These are phyloP conservation scores for Fusarium circinatum DNA, from an alignment of 2,329 filamentous ascomycete genomes.

Conservation along the genomic window DNA sequence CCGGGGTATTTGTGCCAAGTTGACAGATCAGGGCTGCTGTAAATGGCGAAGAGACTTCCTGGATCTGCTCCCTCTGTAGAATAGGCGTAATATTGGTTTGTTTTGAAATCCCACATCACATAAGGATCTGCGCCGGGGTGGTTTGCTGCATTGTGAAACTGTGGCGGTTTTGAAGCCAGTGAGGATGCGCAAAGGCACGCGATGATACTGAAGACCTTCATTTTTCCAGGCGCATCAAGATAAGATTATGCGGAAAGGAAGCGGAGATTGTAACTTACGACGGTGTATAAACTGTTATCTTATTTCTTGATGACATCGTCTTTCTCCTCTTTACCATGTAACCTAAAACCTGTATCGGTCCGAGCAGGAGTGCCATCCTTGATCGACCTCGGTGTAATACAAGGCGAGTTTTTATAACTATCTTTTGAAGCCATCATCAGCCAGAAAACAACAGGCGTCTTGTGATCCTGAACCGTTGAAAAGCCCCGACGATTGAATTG, in stretches of 20 bases:
- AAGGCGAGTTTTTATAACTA: not conserved
- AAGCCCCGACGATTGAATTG: not conserved
- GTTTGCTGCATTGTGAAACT: constrained; percentile 49
- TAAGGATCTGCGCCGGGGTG: constrained; percentile 49
- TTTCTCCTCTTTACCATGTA: constrained; percentile 23
- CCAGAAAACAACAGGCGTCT: not conserved
- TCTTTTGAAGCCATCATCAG: not conserved
- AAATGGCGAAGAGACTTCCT: constrained; percentile 48
- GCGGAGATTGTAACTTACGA: not conserved
- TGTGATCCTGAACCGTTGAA: not conserved
- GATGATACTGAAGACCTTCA: constrained; percentile 6
- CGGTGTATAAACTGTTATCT: not conserved
- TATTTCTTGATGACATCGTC: constrained; percentile 8
- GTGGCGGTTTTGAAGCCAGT: constrained; percentile 29
- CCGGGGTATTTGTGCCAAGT: constrained; percentile 49
- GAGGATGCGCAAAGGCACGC: constrained; percentile 1
- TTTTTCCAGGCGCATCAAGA: not conserved
- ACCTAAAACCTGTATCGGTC: constrained; percentile 6
- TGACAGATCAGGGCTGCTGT: constrained; percentile 50
- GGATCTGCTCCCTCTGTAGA: constrained; percentile 50
- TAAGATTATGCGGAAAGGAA: not conserved
- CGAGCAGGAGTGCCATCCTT: constrained; percentile 27
- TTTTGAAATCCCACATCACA: constrained; percentile 46
- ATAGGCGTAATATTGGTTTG: constrained; percentile 48
- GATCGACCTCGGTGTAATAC: constrained; percentile 1